These are phyloP conservation scores for Rhizoctonia solani DNA, from an alignment of 1,284 basidiomycete species.

Conservation along the genomic window DNA sequence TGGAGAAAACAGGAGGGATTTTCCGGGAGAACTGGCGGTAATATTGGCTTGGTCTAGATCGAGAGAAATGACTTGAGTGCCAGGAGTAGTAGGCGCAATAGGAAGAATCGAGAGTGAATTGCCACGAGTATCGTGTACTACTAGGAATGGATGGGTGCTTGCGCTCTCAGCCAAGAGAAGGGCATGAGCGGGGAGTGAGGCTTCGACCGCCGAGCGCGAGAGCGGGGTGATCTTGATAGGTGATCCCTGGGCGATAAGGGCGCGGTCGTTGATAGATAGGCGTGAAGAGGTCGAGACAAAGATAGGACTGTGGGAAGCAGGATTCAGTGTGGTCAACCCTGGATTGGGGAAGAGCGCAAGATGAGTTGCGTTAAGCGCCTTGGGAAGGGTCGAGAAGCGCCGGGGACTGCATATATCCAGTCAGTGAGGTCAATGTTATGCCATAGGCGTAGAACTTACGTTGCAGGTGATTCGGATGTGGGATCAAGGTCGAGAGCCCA, in stretches of 20 bases:
- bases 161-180: not conserved
- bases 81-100: not conserved
- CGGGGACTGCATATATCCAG: conserved; percentile 16
- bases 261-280: conserved; percentile 5
- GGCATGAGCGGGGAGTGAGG: conserved; percentile 18
- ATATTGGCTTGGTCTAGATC: conserved; percentile 5
- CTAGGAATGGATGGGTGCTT: not conserved
- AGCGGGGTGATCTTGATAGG: conserved; percentile 8
- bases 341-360: conserved; percentile 25
- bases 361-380: conserved; percentile 13
- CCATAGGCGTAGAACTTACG: not conserved
- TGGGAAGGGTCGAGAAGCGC: conserved; percentile 25
- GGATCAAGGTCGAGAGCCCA: conserved; percentile 30
- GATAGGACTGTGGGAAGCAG: conserved; percentile 13
- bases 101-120: conserved; percentile 5
- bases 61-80: conserved; percentile 17
- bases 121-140: conserved; percentile 17
- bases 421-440: not conserved
- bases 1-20: conserved; percentile 7
- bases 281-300: conserved; percentile 10
- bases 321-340: conserved; percentile 13
- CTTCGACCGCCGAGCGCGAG: conserved; percentile 6
- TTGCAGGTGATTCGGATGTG: not conserved
- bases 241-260: conserved; percentile 1
- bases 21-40: not conserved